Evolutionary conservation across 495 filamentous ascomycete species (phyloP), one percentile per base, ranked within the genome.

Genomic region (Lindgomyces ingoldianus): DNA sequence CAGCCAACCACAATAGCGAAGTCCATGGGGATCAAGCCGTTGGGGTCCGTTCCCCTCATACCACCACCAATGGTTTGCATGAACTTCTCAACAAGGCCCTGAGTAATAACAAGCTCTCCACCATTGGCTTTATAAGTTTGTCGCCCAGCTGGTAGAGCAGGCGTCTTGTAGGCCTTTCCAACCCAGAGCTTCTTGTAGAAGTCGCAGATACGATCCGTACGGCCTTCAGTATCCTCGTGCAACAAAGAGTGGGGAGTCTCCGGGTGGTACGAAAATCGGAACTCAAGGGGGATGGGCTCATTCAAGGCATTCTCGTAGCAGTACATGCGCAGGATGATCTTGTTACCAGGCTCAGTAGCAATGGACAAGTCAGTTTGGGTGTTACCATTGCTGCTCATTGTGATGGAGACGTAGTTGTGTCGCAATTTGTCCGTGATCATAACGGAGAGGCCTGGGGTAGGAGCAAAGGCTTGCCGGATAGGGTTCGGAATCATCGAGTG

Each of bases 1-100:
- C 76, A 78, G 6, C 69, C 72, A 14, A 73, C 60, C 2, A 75
- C 53, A 25, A 76, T 71, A 6, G 64, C 72, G 8, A 66, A 18
- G 51, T 68, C 65, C 47, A 74, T 59, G 0, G 74, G 70, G n/a
- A 60, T 46, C n/a, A 60, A 60, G 18, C 44, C 42, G n/a, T 50
- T 6, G 1, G 9, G 4, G 25, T 60, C 57, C 11, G 30, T 16
- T 1, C 44, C 24, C 25, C 57, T 48, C 57, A 60, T 60, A 12
- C 57, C 57, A 18, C 57, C 57, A 25, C 57, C 57, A 49, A 60
- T 60, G 19, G 57, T 60, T n/a, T 60, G 44, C 57, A 60, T 48
- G 26, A 60, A 60, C 57, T 50, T 60, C 22, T 60, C 57, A 9
- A 60, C 42, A 22, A 50, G 45, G 29, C 29, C 57, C 39, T 60